phyloP scores from a whole-genome alignment of 225 moss, liverwort and hornwort species.

The Rhytidiadelphus loreus region DNA sequence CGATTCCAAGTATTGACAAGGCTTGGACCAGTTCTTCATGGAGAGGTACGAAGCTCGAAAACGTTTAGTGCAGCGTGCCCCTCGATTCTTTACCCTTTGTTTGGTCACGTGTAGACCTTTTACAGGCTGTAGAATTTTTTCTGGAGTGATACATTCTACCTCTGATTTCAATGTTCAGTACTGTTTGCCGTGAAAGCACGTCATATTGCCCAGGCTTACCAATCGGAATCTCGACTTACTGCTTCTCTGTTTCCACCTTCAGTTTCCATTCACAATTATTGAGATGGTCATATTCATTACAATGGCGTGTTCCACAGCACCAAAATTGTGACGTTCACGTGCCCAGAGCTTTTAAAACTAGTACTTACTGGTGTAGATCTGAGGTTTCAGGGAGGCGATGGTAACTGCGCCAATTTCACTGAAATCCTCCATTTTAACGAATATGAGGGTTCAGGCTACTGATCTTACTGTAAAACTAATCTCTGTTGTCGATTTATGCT shows the following conservation, averaged over 20 bases:
- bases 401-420: neutral
- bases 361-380: neutral
- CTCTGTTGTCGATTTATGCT: neutral
- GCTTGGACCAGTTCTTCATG: constrained; percentile 82
- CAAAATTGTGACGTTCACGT: neutral
- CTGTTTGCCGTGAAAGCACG: neutral
- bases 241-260: neutral
- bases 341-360: neutral
- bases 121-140: neutral
- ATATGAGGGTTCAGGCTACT: neutral
- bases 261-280: neutral
- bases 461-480: neutral
- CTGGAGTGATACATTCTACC: neutral
- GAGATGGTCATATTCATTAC: neutral
- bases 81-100: neutral
- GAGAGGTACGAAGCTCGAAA: constrained; percentile 40
- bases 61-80: neutral
- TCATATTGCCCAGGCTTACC: neutral
- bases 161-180: neutral
- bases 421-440: neutral
- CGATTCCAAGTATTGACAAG: constrained; percentile 87
- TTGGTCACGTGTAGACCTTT: neutral
- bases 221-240: neutral
- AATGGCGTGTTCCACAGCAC: neutral
- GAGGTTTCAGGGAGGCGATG: neutral